These are phyloP conservation scores for Neurospora intermedia DNA, from an alignment of 495 filamentous ascomycete genomes.

Conservation along the genomic window DNA sequence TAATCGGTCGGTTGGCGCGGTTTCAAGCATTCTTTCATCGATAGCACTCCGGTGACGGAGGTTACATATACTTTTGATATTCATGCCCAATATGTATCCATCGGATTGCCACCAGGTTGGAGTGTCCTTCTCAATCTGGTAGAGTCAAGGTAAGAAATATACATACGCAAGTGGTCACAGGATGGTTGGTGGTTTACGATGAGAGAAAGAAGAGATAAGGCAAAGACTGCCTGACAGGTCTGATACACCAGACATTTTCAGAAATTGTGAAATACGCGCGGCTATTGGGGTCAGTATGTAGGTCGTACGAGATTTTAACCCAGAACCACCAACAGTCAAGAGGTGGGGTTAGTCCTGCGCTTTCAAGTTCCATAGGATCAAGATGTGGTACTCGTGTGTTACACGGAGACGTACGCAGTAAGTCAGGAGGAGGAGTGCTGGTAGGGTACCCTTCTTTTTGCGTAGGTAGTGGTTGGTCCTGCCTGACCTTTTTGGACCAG, in stretches of 20 bases:
- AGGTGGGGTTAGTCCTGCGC: not conserved
- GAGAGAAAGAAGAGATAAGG: not conserved
- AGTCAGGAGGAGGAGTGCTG: not conserved
- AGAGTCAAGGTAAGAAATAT: not conserved
- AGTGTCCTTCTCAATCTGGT: not conserved
- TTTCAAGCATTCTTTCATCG: no score
- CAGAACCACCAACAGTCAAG: not conserved
- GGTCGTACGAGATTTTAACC: not conserved
- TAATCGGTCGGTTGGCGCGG: not conserved
- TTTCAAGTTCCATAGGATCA: not conserved
- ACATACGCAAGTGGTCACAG: not conserved
- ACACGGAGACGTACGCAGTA: not conserved
- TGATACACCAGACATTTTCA: not conserved
- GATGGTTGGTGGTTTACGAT: not conserved
- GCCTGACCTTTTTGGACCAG: not conserved
- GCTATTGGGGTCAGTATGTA: not conserved
- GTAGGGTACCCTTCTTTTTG: not conserved
- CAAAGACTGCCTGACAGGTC: not conserved
- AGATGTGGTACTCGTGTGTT: not conserved
- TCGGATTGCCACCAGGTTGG: not conserved
- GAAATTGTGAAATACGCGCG: not conserved
- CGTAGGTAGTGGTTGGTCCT: not conserved
- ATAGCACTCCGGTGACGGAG: not conserved
- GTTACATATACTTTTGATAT: not conserved
- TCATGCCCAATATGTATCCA: not conserved